Conservation (phyloP, 495 filamentous ascomycete genomes). For the Aspergillus panamensis region DNA sequence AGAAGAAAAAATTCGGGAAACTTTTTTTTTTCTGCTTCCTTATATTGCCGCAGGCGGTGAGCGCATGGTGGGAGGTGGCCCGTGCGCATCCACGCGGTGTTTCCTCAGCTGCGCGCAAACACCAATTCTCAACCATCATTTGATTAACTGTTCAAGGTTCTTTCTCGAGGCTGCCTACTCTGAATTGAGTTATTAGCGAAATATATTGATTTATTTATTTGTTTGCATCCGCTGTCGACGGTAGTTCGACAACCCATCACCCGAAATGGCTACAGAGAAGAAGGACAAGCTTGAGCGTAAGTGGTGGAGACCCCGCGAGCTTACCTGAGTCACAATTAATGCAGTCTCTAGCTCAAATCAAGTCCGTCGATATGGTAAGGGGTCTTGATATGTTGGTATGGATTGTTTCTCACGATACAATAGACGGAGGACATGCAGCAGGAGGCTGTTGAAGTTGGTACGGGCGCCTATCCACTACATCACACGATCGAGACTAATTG, state of each 20-base stretch:
- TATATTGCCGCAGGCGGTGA: slow-evolving; percentile 39
- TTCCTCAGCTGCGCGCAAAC: slow-evolving; percentile 18
- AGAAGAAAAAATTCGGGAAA: slow-evolving; percentile 18
- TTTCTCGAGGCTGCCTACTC: no score
- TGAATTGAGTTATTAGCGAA: neutral
- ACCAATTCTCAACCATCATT: neutral
- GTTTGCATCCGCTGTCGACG: neutral
- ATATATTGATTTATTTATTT: neutral
- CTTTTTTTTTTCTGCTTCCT: slow-evolving; percentile 37
- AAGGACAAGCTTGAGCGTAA: slow-evolving; percentile 70
- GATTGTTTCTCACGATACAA: slow-evolving; percentile 17
- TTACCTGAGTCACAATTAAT: slow-evolving; percentile 28
- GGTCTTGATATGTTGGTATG: neutral
- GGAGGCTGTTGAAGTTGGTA: slow-evolving; percentile 91
- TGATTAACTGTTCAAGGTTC: neutral
- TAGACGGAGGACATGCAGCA: slow-evolving; percentile 96
- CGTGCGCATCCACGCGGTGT: slow-evolving; percentile 23
- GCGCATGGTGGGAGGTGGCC: slow-evolving; percentile 7
- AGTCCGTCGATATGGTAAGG: slow-evolving; percentile 95
- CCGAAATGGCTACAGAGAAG: slow-evolving; percentile 54
- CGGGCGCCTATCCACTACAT: slow-evolving; percentile 26
- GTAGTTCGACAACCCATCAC: neutral
- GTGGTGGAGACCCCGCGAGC: slow-evolving; percentile 19
- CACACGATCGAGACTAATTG: slow-evolving; percentile 23
- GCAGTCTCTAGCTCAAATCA: slow-evolving; percentile 71